Evolutionary conservation across 1,284 basidiomycete genomes (phyloP), one percentile per base, ranked within the genome.

Genomic region (Vanrija humicola): DNA sequence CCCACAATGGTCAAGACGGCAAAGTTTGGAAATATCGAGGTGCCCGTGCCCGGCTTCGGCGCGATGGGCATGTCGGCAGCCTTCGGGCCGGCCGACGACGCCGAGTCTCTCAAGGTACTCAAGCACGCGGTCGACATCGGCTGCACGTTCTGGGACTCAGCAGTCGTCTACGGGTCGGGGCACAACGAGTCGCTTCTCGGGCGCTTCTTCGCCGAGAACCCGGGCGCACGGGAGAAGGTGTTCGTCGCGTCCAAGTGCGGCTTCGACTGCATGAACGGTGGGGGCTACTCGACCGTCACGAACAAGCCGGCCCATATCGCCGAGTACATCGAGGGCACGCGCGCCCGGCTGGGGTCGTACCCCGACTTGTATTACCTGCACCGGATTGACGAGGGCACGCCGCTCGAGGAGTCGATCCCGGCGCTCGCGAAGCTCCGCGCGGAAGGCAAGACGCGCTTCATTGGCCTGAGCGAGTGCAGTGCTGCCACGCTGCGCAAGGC

Each of bases 401-500:
- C 62, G 8, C 59, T 79, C 14, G 68, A 70, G 45, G 68, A 72
- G 48, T 68, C 66, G 5, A 68, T 75, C 28, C 28, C 39, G 3
- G 73, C 73, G 2, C 55, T 78, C 48, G 65, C 75, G 38, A 65
- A 65, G 45, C 49, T 77, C 38, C 71, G 73, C 55, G 64, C 75
- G 19, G 64, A 59, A 6, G 78, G 77, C 23, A 77, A 75, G 62
- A 67, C 64, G 28, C 66, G 64, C 49, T 75, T 74, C 58, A 71
- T 79, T 44, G 76, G 76, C 14, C 59, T 77, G n/a, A 86, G 83
- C 43, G 86, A 88, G 65, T 79, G 80, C 52, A 82, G 81, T 0
- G 80, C 81, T 1, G 75, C 72, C 1, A 84, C 84, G 0, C 79
- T 88, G 12, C 80, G 84, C 5, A 82, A 85, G 43, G 86, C 86